Evolutionary conservation across 2,329 filamentous ascomycete genomes (phyloP).

Genomic region (Pseudogymnoascus pannorum): DNA sequence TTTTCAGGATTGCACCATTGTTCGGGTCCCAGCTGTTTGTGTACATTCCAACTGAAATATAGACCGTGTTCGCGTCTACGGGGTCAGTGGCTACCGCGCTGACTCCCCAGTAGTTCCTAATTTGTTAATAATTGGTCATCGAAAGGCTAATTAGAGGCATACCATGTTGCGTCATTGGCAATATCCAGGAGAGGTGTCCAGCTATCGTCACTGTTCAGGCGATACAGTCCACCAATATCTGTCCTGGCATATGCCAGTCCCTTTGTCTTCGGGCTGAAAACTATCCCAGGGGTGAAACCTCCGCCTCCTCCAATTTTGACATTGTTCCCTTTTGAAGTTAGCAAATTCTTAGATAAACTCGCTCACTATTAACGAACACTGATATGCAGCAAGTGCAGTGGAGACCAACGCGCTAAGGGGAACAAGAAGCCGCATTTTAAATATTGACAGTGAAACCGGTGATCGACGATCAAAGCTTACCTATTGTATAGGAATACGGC

Average conservation of each 20-base stretch:
- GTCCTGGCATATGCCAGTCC: conserved; percentile 49
- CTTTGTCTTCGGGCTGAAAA: conserved; percentile 46
- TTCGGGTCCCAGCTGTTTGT: conserved; percentile 54
- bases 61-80: conserved; percentile 43
- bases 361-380: background rate
- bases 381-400: conserved; percentile 4
- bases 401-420: conserved; percentile 3
- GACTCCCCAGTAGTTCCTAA: conserved; percentile 48
- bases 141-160: background rate
- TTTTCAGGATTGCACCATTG: conserved; percentile 46
- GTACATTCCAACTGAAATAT: conserved; percentile 49
- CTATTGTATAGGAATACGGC: background rate
- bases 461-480: background rate
- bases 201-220: conserved; percentile 46
- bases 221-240: conserved; percentile 51
- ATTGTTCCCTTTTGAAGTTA: conserved; percentile 34
- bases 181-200: conserved; percentile 49
- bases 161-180: conserved; percentile 40
- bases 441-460: background rate
- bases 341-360: background rate
- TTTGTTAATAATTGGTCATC: background rate
- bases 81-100: conserved; percentile 51
- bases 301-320: conserved; percentile 48
- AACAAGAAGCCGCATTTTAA: conserved; percentile 4
- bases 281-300: conserved; percentile 48